A percentile compares a stretch with the other conserved stretches of the same genome.
These are phyloP conservation scores for Chlorella sp. DNA, from an alignment of 139 green algal species.

Conservation along the genomic window DNA sequence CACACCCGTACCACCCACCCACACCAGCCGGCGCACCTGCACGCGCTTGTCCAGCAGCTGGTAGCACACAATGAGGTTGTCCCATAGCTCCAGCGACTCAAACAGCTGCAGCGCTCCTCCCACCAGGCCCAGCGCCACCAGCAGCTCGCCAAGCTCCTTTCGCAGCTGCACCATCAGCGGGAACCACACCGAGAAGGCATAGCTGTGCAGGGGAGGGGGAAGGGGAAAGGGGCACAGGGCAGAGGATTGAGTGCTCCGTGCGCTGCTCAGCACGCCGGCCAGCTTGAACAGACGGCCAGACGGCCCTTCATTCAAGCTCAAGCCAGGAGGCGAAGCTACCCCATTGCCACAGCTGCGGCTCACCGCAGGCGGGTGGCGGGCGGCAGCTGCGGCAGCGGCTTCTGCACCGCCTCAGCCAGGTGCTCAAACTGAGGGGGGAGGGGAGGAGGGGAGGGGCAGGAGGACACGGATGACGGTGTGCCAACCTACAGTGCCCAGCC, in stretches of 20 bases:
- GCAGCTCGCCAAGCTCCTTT: slow-evolving; percentile 86
- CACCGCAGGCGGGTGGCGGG: slow-evolving; percentile 34
- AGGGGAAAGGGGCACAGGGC: not conserved
- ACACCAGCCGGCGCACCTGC: slow-evolving; percentile 41
- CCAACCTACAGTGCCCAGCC: no score
- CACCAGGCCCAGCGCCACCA: slow-evolving; percentile 85
- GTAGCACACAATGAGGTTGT: slow-evolving; percentile 91
- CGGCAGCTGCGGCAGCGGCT: not conserved
- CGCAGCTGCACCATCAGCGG: slow-evolving; percentile 62
- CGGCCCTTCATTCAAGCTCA: no score
- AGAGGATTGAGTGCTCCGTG: not conserved
- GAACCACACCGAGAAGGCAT: slow-evolving; percentile 63
- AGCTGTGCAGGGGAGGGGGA: slow-evolving; percentile 28
- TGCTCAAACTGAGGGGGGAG: slow-evolving; percentile 40
- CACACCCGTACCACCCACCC: not conserved
- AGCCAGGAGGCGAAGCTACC: no score
- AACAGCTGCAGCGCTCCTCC: slow-evolving; percentile 80
- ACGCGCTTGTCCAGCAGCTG: slow-evolving; percentile 84
- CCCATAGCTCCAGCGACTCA: slow-evolving; percentile 92
- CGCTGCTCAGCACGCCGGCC: not conserved
- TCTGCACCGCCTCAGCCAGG: slow-evolving; percentile 53
- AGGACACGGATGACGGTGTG: no score
- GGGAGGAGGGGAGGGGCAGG: no score
- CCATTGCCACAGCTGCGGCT: not conserved
- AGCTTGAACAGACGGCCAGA: no score